These are phyloP conservation scores for Boletus edulis DNA, from an alignment of 768 basidiomycete genomes.

Conservation along the genomic window DNA sequence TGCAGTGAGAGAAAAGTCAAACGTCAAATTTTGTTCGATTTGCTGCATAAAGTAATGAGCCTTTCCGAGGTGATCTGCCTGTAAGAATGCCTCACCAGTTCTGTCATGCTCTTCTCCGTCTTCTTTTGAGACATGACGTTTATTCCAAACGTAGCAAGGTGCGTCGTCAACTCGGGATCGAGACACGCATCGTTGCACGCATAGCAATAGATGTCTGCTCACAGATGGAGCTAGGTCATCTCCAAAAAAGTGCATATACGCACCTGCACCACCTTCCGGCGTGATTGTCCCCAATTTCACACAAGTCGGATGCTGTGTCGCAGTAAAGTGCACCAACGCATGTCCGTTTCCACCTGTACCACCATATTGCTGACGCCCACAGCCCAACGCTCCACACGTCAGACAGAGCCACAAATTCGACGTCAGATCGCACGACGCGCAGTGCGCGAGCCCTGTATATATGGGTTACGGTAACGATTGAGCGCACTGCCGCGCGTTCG, in stretches of 20 bases:
- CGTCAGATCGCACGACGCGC: constrained; percentile 78
- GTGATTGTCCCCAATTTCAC: constrained; percentile 98
- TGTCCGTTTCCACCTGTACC: constrained; percentile 87
- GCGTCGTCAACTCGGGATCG: constrained; percentile 70
- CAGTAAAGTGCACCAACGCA: constrained; percentile 73
- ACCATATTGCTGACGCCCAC: constrained; percentile 84
- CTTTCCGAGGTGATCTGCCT: background rate
- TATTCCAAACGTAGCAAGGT: constrained; percentile 85
- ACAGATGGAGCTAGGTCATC: background rate
- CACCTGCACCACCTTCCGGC: constrained; percentile 88
- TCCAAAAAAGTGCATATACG: constrained; percentile 19
- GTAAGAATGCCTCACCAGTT: constrained; percentile 56
- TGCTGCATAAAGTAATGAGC: constrained; percentile 47
- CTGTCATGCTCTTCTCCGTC: constrained; percentile 96
- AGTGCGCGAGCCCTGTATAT: constrained; percentile 70
- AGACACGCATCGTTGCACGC: constrained; percentile 78
- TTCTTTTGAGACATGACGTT: constrained; percentile 78
- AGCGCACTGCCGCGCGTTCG: background rate
- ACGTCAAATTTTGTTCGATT: constrained; percentile 94
- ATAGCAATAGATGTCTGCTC: constrained; percentile 89
- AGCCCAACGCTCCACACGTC: constrained; percentile 85
- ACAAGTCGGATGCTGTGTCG: constrained; percentile 72
- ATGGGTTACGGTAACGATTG: background rate
- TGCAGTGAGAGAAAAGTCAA: constrained; percentile 87
- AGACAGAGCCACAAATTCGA: constrained; percentile 96